Evolutionary conservation across 2,329 filamentous ascomycete species (phyloP).

Genomic region (Zasmidium angulare): DNA sequence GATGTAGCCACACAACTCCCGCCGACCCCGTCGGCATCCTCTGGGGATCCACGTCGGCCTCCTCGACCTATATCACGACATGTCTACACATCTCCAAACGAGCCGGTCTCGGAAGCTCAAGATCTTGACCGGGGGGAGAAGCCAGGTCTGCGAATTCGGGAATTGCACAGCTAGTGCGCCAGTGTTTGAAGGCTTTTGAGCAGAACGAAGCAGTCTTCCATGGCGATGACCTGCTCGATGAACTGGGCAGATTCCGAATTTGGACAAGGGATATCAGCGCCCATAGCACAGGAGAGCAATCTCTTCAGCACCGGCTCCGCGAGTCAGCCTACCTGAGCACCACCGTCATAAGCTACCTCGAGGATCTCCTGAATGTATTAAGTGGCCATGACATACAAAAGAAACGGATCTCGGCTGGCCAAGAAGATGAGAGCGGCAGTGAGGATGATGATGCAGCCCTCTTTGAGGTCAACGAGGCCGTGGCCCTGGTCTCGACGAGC

Average conservation of each 20-base stretch:
- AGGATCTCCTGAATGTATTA: background rate
- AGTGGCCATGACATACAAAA: too few relatives aligned
- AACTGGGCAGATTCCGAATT: conserved; percentile 33
- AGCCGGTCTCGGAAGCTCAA: too few relatives aligned
- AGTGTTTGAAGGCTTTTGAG: background rate
- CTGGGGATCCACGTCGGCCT: too few relatives aligned
- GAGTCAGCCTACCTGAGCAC: conserved; percentile 30
- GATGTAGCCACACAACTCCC: too few relatives aligned
- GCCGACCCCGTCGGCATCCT: too few relatives aligned
- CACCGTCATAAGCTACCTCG: conserved; percentile 1
- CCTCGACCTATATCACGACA: too few relatives aligned
- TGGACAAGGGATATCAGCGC: conserved; percentile 39
- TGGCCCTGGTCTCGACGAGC: background rate
- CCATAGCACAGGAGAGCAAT: conserved; percentile 33
- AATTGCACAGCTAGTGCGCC: too few relatives aligned
- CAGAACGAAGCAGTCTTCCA: background rate
- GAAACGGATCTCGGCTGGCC: background rate
- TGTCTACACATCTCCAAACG: too few relatives aligned
- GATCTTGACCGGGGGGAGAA: background rate
- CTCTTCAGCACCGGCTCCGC: conserved; percentile 35
- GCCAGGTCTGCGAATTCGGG: background rate
- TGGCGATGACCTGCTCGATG: conserved; percentile 16
- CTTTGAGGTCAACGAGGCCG: background rate
- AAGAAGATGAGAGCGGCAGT: background rate
- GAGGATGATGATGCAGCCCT: background rate